Percentiles rank a stretch among this genome's conserved stretches.
Evolutionary conservation across 768 basidiomycete genomes (phyloP).

Genomic region (Mycena venus): DNA sequence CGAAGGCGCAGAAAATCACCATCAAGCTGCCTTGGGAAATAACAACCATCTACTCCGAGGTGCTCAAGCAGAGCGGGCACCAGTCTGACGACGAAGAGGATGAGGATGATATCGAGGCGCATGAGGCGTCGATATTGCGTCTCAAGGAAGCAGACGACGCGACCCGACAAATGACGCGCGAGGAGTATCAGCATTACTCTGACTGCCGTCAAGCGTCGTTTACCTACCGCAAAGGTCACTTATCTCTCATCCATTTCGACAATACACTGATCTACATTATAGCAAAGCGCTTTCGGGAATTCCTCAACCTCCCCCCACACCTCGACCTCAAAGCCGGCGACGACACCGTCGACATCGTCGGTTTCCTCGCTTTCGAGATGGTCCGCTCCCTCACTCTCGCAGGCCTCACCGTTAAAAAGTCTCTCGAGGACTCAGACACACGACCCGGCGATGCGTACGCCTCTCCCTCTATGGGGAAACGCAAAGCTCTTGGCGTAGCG

Average conservation of each 20-base stretch:
- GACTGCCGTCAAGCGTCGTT: constrained; percentile 97
- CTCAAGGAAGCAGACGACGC: constrained; percentile 96
- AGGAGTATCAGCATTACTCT: constrained; percentile 97
- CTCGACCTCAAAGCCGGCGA: constrained; percentile 93
- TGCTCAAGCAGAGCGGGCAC: constrained; percentile 78
- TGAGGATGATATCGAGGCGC: constrained; percentile 95
- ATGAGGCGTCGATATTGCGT: constrained; percentile 92
- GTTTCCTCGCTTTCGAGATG: constrained; percentile 98
- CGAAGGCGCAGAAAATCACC: constrained; percentile 92
- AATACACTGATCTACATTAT: background rate
- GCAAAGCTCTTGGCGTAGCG: constrained; percentile 63
- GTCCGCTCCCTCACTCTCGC: constrained; percentile 93
- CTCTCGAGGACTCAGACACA: constrained; percentile 75
- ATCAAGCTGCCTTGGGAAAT: constrained; percentile 98
- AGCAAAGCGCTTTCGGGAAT: constrained; percentile 97
- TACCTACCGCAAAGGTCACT: constrained; percentile 93
- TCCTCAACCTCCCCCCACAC: constrained; percentile 88
- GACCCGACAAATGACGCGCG: constrained; percentile 94
- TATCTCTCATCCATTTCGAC: background rate
- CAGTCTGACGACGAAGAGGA: constrained; percentile 97
- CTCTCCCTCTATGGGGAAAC: constrained; percentile 77
- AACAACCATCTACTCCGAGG: constrained; percentile 91
- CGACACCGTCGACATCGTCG: constrained; percentile 96
- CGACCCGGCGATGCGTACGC: constrained; percentile 76
- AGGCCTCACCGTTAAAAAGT: constrained; percentile 86